A percentile compares a stretch with the other conserved stretches of the same genome.
These are phyloP conservation scores for Pelargonium cotyledonis DNA, from an alignment of 441 rosid genomes.

Conservation along the genomic window DNA sequence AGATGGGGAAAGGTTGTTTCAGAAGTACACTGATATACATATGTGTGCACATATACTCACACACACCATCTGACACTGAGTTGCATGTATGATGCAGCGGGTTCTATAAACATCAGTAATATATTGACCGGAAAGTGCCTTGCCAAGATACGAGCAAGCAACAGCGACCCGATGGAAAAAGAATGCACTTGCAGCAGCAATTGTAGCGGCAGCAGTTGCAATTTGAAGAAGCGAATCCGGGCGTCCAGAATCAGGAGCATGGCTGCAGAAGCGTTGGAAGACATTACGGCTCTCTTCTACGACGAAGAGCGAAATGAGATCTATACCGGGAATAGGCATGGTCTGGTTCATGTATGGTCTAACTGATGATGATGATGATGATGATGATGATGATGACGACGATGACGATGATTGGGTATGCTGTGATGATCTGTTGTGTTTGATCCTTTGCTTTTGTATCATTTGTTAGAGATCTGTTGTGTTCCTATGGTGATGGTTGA, in stretches of 20 bases:
- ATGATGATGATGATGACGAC: no score
- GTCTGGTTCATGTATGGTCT: conserved; percentile 94
- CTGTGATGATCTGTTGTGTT: neutral
- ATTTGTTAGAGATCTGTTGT: neutral
- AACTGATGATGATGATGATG: conserved; percentile 40
- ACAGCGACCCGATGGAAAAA: conserved; percentile 41
- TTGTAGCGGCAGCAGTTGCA: conserved; percentile 29
- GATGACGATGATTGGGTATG: no score
- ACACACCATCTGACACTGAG: neutral
- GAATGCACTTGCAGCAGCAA: conserved; percentile 21
- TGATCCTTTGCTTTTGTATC: neutral
- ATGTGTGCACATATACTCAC: no score
- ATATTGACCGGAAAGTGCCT: conserved; percentile 92
- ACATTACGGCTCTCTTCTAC: conserved; percentile 86
- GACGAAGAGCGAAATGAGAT: conserved; percentile 96
- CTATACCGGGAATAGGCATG: conserved; percentile 80
- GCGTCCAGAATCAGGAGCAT: conserved; percentile 45
- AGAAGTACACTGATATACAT: neutral
- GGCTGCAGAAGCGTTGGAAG: conserved; percentile 81
- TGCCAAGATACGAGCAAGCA: conserved; percentile 65
- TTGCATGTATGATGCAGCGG: conserved; percentile 39
- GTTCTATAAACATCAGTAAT: conserved; percentile 85
- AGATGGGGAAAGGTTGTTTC: no score
- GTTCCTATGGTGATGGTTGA: neutral
- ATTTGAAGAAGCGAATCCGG: conserved; percentile 25